These are phyloP conservation scores for Colletotrichum spaethianum DNA, from an alignment of 2,329 filamentous ascomycete genomes.

Conservation along the genomic window DNA sequence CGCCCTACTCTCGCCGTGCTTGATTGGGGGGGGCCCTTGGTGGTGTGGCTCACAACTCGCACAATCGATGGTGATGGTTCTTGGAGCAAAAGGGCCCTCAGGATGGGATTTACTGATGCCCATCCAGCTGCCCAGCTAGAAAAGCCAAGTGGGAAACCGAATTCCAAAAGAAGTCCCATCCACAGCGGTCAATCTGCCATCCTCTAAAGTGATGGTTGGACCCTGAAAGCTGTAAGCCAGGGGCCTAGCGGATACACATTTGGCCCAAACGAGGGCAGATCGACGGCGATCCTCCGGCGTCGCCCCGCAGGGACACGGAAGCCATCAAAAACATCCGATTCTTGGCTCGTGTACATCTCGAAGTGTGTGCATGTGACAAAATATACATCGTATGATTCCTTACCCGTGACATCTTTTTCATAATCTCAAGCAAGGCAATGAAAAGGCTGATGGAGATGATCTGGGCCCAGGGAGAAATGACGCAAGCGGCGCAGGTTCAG, in stretches of 20 bases:
- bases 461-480: neutral
- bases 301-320: no score
- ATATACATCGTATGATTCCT: constrained; percentile 6
- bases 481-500: neutral
- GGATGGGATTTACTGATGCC: no score
- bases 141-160: neutral
- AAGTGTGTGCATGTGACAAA: neutral
- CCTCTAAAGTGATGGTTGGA: constrained; percentile 2
- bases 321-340: neutral
- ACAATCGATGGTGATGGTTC: neutral
- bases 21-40: neutral
- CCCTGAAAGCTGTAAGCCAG: constrained; percentile 4
- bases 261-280: constrained; percentile 14
- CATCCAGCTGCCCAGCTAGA: neutral
- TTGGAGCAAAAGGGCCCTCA: no score
- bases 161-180: constrained; percentile 18
- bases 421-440: neutral
- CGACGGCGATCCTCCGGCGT: neutral
- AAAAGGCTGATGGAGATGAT: neutral
- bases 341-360: neutral
- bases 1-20: neutral
- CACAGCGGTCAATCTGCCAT: constrained; percentile 1
- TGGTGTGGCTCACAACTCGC: neutral
- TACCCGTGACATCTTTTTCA: no score
- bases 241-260: neutral